A percentile compares a stretch with the other conserved stretches of the same genome.
Conservation (phyloP, 2,329 filamentous ascomycete genomes). For the Verticillium nubilum region DNA sequence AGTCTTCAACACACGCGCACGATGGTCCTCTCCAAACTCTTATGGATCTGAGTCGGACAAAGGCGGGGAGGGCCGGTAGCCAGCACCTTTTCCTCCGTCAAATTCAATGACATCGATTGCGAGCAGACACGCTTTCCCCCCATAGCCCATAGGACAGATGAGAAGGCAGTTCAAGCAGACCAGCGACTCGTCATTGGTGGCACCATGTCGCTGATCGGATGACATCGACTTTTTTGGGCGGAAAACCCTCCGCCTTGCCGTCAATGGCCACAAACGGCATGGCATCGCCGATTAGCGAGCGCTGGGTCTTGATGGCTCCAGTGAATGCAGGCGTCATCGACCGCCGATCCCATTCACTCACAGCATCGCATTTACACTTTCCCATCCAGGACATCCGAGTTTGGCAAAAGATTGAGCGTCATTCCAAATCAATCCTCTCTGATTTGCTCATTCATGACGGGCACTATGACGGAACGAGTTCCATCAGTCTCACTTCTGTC, state of each 20-base stretch:
- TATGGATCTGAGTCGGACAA: no score
- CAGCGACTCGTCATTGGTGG: no score
- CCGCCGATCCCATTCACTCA: background rate
- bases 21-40: no score
- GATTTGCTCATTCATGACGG: background rate
- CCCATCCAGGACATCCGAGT: background rate
- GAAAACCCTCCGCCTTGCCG: background rate
- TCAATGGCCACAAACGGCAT: background rate
- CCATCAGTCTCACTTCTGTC: background rate
- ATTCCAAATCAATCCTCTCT: background rate
- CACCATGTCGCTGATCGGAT: no score
- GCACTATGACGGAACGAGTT: background rate
- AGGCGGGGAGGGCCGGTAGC: no score
- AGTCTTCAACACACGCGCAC: no score
- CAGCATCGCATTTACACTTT: background rate
- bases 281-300: background rate
- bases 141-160: no score
- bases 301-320: background rate
- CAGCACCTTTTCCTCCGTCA: no score
- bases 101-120: no score
- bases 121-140: no score
- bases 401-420: background rate
- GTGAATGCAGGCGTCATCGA: background rate
- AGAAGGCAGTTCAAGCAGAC: no score
- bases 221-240: background rate